phyloP scores from a whole-genome alignment of 23 red algal species.

The Pyropia yezoensis region DNA sequence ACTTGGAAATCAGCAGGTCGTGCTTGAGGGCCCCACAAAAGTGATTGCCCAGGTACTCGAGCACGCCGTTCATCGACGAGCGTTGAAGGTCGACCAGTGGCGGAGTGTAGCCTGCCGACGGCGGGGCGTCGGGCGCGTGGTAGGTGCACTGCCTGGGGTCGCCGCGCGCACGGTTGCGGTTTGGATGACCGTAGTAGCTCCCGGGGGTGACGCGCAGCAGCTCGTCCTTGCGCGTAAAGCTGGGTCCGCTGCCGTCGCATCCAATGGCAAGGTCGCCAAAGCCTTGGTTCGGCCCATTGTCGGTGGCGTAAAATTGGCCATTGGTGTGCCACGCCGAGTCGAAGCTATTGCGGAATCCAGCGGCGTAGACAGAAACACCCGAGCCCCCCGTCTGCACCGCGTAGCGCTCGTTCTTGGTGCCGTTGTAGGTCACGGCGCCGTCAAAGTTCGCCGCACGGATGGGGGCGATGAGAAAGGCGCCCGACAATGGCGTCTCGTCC shows the following conservation, averaged over 20 bases:
- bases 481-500: conserved; percentile 42
- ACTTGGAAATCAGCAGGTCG: conserved; percentile 44
- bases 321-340: conserved; percentile 20
- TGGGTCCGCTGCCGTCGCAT: conserved; percentile 6
- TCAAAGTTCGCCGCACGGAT: conserved; percentile 27
- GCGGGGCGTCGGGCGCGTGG: conserved; percentile 12
- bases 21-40: conserved; percentile 18
- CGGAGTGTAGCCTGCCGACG: conserved; percentile 19
- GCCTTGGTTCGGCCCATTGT: conserved; percentile 57
- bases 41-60: conserved; percentile 34
- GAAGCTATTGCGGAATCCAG: conserved; percentile 43
- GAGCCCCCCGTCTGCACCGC: conserved; percentile 8
- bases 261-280: conserved; percentile 30
- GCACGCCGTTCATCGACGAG: conserved; percentile 40
- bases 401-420: conserved; percentile 8
- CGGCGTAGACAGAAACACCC: conserved; percentile 39
- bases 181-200: conserved; percentile 40
- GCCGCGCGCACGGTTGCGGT: conserved; percentile 43
- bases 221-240: conserved; percentile 12
- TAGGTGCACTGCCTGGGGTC: conserved; percentile 44
- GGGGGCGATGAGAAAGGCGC: conserved; percentile 13
- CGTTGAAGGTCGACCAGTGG: conserved; percentile 16
- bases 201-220: conserved; percentile 8
- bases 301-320: conserved; percentile 27
- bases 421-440: conserved; percentile 39